Evolutionary conservation across 768 basidiomycete genomes (phyloP), one percentile per base, ranked within the genome.

Genomic region (Baorangia bicolor): DNA sequence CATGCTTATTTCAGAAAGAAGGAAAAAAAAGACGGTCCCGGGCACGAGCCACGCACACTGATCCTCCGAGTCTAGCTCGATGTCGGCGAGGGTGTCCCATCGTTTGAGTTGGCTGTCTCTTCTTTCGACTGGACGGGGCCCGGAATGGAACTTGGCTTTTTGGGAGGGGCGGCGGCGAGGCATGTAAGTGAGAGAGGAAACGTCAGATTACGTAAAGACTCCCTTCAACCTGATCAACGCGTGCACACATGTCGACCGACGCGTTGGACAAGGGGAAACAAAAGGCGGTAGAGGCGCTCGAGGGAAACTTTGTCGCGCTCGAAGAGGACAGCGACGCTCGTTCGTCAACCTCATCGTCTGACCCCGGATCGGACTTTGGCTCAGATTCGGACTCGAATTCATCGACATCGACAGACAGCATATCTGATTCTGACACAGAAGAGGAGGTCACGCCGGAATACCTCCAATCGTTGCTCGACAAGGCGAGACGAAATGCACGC

Each of bases 1-100:
- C 1, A 37, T 23, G 20, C 11, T 12, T 23, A 23, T 56, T 9
- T 56, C 55, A 46, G 55, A 30, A 23, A 3, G 50, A 60, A 35
- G 2, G 16, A 31, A 55, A 27, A 40, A 53, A 44, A 47, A 37
- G n/a, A 30, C n/a, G 8, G 28, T 39, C 31, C 10, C 18, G 23
- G 21, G 21, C 23, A 12, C n/a, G 31, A 25, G 21, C 2, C 16
- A 77, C 86, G 58, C 64, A 91, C 90, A 92, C 65, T 86, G 79
- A 67, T 92, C 90, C 66, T 90, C 88, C 62, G 85, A 87, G 61
- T 92, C 89, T 58, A 88, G 66, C 11, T 86, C 87, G 50, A 92
- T 82, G 64, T 92, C 91, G 7, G 78, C 76, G 23, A 72, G 60
- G 33, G 77, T 84, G 57, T 89, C 78, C 90, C 90, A 92, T 70